phyloP scores from a whole-genome alignment of 768 basidiomycete species.

The Dentipellis sp. region DNA sequence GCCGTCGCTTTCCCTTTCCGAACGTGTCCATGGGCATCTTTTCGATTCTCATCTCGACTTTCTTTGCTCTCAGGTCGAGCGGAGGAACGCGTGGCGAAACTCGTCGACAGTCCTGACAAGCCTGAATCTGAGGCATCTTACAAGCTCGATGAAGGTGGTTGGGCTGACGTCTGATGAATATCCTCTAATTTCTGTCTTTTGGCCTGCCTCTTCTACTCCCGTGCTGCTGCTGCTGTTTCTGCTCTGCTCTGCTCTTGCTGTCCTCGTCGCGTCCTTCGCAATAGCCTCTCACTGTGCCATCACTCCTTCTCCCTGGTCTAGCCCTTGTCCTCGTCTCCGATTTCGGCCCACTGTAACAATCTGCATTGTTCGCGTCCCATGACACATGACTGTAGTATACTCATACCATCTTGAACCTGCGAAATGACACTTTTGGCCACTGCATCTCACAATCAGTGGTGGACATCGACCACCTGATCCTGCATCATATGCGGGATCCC shows the following conservation, averaged over 20 bases:
- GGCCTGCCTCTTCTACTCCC: neutral
- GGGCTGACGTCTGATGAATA: slow-evolving; percentile 62
- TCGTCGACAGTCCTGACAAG: slow-evolving; percentile 83
- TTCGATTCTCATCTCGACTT: neutral
- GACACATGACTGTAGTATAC: no score
- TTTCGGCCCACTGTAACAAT: no score
- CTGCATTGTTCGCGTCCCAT: no score
- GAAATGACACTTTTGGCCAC: no score
- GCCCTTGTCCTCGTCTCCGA: no score
- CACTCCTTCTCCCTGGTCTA: neutral
- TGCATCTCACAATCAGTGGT: no score
- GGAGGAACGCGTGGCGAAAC: slow-evolving; percentile 84
- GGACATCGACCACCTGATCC: no score
- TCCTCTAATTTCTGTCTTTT: neutral
- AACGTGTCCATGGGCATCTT: neutral
- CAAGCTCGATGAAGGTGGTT: slow-evolving; percentile 85
- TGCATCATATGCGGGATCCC: no score
- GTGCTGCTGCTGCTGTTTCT: neutral
- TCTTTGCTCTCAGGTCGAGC: slow-evolving; percentile 58
- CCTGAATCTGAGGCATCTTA: slow-evolving; percentile 90
- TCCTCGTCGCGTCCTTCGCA: neutral
- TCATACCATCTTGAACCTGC: no score
- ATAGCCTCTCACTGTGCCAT: neutral
- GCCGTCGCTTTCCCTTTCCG: no score
- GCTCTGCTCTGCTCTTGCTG: neutral